Conservation (phyloP, 495 filamentous ascomycete species). For the Aspergillus sclerotiicarbonarius region DNA sequence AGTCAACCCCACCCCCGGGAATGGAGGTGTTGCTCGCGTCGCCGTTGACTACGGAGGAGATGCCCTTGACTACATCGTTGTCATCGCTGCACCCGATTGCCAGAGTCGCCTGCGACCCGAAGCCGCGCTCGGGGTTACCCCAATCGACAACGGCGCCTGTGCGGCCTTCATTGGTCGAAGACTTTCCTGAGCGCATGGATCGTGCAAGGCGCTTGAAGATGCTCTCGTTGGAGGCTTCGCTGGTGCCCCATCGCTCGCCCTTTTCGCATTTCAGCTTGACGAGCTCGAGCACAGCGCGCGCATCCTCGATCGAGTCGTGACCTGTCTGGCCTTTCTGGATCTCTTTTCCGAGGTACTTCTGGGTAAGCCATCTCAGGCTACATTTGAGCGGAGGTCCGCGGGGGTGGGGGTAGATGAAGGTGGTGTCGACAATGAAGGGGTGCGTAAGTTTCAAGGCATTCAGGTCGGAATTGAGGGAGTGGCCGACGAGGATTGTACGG, state of each 20-base stretch:
- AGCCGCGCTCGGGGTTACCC: constrained; percentile 72
- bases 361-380: constrained; percentile 78
- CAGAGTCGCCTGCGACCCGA: constrained; percentile 67
- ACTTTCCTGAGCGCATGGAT: constrained; percentile 51
- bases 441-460: constrained; percentile 80
- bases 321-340: constrained; percentile 80
- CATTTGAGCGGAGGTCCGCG: constrained; percentile 70
- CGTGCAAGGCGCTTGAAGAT: constrained; percentile 82
- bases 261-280: constrained; percentile 94
- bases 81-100: constrained; percentile 74
- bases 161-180: constrained; percentile 49
- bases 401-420: constrained; percentile 79
- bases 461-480: constrained; percentile 89
- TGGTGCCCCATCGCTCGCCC: constrained; percentile 77
- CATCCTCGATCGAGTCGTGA: constrained; percentile 91
- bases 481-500: constrained; percentile 78
- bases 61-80: constrained; percentile 66
- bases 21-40: constrained; percentile 61
- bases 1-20: constrained; percentile 72
- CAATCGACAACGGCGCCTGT: constrained; percentile 85
- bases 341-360: constrained; percentile 75
- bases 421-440: constrained; percentile 89
- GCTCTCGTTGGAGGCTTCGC: constrained; percentile 71
- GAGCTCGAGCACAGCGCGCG: constrained; percentile 83
- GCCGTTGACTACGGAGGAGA: constrained; percentile 67